Conservation (phyloP, 345 rosid species). For the Carallia pectinifolia region DNA sequence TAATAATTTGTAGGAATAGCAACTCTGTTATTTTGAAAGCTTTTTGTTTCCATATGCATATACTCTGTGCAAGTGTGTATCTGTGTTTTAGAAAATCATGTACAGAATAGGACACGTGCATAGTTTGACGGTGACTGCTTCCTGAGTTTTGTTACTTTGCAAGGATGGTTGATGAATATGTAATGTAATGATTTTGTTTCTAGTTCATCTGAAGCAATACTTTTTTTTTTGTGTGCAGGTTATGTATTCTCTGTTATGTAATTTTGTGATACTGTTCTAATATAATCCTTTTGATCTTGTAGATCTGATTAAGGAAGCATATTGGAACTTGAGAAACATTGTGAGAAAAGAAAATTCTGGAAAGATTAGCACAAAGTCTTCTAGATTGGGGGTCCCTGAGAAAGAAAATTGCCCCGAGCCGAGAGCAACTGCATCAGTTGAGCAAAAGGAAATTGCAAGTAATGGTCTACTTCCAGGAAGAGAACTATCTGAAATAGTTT, state of each 20-base stretch:
- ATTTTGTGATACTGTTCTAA: neutral
- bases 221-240: too few species aligned
- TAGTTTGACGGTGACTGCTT: too few species aligned
- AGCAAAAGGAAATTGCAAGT: constrained; percentile 20
- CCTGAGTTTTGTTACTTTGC: neutral
- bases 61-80: too few species aligned
- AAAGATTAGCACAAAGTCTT: constrained; percentile 29
- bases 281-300: constrained; percentile 6
- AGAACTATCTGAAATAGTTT: constrained; percentile 54
- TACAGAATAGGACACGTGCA: too few species aligned
- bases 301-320: constrained; percentile 74
- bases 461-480: constrained; percentile 22
- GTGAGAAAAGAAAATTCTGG: constrained; percentile 35
- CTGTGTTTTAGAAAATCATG: too few species aligned
- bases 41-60: too few species aligned
- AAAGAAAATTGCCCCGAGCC: constrained; percentile 27
- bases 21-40: too few species aligned
- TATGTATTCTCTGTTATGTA: neutral
- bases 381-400: constrained; percentile 25
- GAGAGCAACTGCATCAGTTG: constrained; percentile 16
- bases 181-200: neutral
- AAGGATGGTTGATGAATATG: too few species aligned
- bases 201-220: too few species aligned
- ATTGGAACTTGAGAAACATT: constrained; percentile 67
- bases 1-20: too few species aligned